Conservation (phyloP, 2,329 filamentous ascomycete genomes). For the Ophiostoma pallidulum region DNA sequence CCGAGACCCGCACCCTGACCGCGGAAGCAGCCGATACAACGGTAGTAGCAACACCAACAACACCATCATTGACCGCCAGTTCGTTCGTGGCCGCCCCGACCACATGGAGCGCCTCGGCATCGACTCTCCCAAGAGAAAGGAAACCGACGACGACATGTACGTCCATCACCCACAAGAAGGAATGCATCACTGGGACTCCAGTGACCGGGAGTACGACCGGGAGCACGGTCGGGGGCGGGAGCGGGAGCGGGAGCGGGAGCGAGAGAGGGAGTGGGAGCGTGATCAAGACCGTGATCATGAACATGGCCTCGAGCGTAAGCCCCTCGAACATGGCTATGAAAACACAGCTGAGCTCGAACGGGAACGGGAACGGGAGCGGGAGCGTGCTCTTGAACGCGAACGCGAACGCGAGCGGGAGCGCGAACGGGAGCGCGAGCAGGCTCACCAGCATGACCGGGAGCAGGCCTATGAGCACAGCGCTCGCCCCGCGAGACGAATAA, state of each 20-base stretch:
- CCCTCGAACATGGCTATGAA: slow-evolving; percentile 13
- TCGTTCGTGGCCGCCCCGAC: slow-evolving; percentile 3
- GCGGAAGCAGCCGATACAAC: background rate
- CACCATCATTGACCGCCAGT: slow-evolving; percentile 5
- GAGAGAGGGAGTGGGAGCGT: slow-evolving; percentile 14
- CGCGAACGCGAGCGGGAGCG: slow-evolving; percentile 18
- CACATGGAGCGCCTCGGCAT: slow-evolving; percentile 8
- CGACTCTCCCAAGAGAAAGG: slow-evolving; percentile 7
- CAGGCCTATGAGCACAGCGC: slow-evolving; percentile 15
- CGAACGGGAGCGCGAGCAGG: slow-evolving; percentile 29
- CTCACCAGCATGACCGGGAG: slow-evolving; percentile 17
- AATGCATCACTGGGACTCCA: slow-evolving; percentile 9
- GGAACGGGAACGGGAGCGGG: slow-evolving; percentile 9
- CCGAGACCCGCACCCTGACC: background rate
- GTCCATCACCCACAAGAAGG: slow-evolving; percentile 13
- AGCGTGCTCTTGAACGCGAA: slow-evolving; percentile 18
- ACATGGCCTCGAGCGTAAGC: slow-evolving; percentile 12
- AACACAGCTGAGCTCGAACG: slow-evolving; percentile 9
- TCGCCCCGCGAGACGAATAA: slow-evolving; percentile 21
- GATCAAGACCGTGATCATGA: slow-evolving; percentile 14
- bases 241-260: slow-evolving; percentile 14
- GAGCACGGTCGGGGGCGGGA: slow-evolving; percentile 12
- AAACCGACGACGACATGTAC: slow-evolving; percentile 14
- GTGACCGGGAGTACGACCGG: background rate
- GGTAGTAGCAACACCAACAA: no score